Base-by-base conservation (phyloP, 1,284 basidiomycete species). In the Rhodotorula sp. region DNA sequence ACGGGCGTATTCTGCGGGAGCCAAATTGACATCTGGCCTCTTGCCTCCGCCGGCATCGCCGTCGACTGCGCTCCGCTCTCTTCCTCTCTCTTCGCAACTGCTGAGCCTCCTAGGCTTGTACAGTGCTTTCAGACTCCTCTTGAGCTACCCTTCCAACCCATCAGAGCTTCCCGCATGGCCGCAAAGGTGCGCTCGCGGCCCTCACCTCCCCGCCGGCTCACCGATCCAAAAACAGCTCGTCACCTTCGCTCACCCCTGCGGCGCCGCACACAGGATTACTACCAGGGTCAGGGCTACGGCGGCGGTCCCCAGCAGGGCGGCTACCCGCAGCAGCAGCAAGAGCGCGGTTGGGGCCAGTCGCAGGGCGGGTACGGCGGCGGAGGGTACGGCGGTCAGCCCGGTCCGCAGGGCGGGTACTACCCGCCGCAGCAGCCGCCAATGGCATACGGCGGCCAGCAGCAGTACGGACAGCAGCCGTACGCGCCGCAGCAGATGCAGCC, bases 361-460 rank as follows among this genome's bases (percentile, higher is more conserved):
- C 55, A 56, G 55, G 34, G 34, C 34, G 34, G 34, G 34, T 41
- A 56, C 34, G 55, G 55, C 21, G 41, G 55, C 42, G n/a, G n/a
- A n/a, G 34, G 34, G 34, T 41, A 56, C 34, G 55, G 55, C 21
- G 41, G 55, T 42, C 16, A 41, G 55, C 42, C 55, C 27, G 25
- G 9, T 34, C 27, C 45, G n/a, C n/a, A 27, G 25, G 27, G 3
- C 4, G 21, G 50, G 48, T 48, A 64, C 54, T 64, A 64, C 45
- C 63, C 63, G 46, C 63, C 54, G 16, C 63, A 57, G 46, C 63
- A 57, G 45, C 64, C 52, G 9, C 64, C 42, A n/a, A 54, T 55
- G 42, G 68, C 63, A 4, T 70, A 70, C 49, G 68, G 68, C 9
- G 53, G 57, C 45, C 61, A 56, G 27, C 64, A 45, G 60, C 45